Evolutionary conservation across 2,329 filamentous ascomycete genomes (phyloP), one percentile per base, ranked within the genome.

Genomic region (Botrytis cinerea): DNA sequence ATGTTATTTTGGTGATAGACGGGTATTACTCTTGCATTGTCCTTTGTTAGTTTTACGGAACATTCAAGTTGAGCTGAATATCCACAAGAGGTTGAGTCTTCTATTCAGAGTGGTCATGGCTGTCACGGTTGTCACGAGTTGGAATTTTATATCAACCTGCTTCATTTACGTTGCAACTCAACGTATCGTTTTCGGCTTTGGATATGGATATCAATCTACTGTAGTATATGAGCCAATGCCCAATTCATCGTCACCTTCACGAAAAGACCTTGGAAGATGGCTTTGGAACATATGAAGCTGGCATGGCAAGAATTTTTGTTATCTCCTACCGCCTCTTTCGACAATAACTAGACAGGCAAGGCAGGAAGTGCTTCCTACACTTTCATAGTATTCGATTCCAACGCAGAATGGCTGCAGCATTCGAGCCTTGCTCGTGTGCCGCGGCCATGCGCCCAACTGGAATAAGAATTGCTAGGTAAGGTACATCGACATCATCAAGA

Each of bases 241-340:
- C 35, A 57, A 28, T 57, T 43, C 7, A 43, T 57, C 5, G 12
- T 38, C 18, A 59, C 38, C 48, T 48, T 57, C 22, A 9, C 38
- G 35, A 43, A 25, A 25, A 69, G 8, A 20, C 38, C n/a, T 32
- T 14, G 66, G 43, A 32, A 20, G 48, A 32, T 59, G 43, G 35
- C 38, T 20, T 38, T 28, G n/a, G 10, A 38, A 12, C 57, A 69
- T 32, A 22, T 22, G 43, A 57, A 57, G 35, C 32, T 43, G 51
- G 25, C 28, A 67, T 28, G n/a, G 25, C 48, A 69, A 32, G 10
- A 35, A 69, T 57, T 40, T 68, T 69, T 57, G 40, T n/a, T n/a
- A 32, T 68, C 28, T 32, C 18, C 35, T 68, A 57, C 35, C 25
- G 12, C 38, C 48, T 1, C 28, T 43, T 40, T 68, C 16, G 25